A percentile compares a stretch with the other conserved stretches of the same genome.
These are phyloP conservation scores for Colletotrichum zoysiae DNA, from an alignment of 2,329 filamentous ascomycete species.

Conservation along the genomic window DNA sequence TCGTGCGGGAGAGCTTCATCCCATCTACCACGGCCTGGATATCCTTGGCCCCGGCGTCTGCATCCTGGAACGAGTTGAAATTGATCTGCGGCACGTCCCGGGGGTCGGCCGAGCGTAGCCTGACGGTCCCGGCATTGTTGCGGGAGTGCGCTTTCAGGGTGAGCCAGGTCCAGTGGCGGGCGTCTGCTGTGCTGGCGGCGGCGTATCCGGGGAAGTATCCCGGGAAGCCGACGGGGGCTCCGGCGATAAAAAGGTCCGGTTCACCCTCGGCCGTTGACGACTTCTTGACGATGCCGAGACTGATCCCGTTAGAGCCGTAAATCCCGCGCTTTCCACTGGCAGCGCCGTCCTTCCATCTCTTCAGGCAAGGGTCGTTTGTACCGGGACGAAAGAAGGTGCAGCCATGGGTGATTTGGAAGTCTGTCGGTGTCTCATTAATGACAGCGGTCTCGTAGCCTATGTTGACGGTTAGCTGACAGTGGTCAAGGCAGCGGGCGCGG, in stretches of 20 bases:
- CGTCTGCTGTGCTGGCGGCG: conserved; percentile 47
- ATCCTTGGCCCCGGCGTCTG: conserved; percentile 50
- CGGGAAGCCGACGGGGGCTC: conserved; percentile 46
- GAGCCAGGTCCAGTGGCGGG: conserved; percentile 54
- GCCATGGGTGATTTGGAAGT: conserved; percentile 47
- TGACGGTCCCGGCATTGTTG: conserved; percentile 69
- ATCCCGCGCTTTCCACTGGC: conserved; percentile 44
- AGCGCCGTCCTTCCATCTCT: conserved; percentile 47
- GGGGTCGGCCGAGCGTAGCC: conserved; percentile 67
- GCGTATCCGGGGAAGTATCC: conserved; percentile 49
- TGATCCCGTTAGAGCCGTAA: conserved; percentile 53
- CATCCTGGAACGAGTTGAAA: conserved; percentile 65
- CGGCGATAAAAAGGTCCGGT: conserved; percentile 50
- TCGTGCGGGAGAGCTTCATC: conserved; percentile 57
- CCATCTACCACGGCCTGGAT: conserved; percentile 63
- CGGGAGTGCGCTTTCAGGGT: conserved; percentile 70
- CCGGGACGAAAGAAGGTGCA: conserved; percentile 48
- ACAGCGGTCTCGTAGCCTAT: conserved; percentile 45
- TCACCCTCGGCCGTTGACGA: conserved; percentile 47
- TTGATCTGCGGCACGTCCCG: conserved; percentile 70
- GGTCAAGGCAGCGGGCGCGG: background rate
- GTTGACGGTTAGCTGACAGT: background rate
- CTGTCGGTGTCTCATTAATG: conserved; percentile 43
- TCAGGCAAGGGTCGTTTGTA: conserved; percentile 51
- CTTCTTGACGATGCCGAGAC: conserved; percentile 48